These are phyloP conservation scores for Paecilomyces dactylethromorphus DNA, from an alignment of 2,329 filamentous ascomycete genomes.

Conservation along the genomic window DNA sequence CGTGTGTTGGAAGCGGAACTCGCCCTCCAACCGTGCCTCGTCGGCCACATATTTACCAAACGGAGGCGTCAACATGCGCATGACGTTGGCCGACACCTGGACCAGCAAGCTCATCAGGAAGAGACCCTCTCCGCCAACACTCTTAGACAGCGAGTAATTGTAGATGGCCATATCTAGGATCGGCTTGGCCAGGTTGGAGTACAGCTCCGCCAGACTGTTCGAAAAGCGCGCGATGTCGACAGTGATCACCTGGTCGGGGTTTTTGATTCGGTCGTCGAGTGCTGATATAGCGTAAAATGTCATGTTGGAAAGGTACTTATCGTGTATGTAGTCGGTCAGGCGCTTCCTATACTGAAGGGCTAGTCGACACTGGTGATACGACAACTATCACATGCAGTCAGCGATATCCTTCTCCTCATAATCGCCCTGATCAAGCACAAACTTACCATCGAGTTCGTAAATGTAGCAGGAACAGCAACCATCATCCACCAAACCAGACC, in stretches of 20 bases:
- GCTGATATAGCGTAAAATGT: slow-evolving; percentile 96
- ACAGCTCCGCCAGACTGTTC: slow-evolving; percentile 87
- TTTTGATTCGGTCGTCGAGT: slow-evolving; percentile 95
- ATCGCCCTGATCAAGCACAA: background rate
- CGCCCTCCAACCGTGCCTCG: slow-evolving; percentile 86
- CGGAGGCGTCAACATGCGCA: slow-evolving; percentile 89
- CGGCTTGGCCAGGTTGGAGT: slow-evolving; percentile 93
- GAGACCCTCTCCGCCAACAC: slow-evolving; percentile 90
- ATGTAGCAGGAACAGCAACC: slow-evolving; percentile 90
- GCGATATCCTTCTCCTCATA: background rate
- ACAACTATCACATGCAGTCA: slow-evolving; percentile 53
- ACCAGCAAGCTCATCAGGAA: slow-evolving; percentile 94
- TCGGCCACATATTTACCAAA: slow-evolving; percentile 98
- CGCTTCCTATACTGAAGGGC: slow-evolving; percentile 88
- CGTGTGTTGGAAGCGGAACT: slow-evolving; percentile 93
- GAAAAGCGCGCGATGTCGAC: slow-evolving; percentile 96
- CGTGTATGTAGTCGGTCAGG: slow-evolving; percentile 89
- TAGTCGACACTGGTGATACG: slow-evolving; percentile 93
- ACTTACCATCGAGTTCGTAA: slow-evolving; percentile 95
- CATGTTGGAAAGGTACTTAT: slow-evolving; percentile 93
- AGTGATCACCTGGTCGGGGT: slow-evolving; percentile 93
- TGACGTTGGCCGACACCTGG: slow-evolving; percentile 83
- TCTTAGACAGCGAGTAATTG: slow-evolving; percentile 86
- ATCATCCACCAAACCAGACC: slow-evolving; percentile 98
- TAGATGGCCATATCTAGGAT: slow-evolving; percentile 94